These are phyloP conservation scores for Fusarium sp. DNA, from an alignment of 2,329 filamentous ascomycete species.

Conservation along the genomic window DNA sequence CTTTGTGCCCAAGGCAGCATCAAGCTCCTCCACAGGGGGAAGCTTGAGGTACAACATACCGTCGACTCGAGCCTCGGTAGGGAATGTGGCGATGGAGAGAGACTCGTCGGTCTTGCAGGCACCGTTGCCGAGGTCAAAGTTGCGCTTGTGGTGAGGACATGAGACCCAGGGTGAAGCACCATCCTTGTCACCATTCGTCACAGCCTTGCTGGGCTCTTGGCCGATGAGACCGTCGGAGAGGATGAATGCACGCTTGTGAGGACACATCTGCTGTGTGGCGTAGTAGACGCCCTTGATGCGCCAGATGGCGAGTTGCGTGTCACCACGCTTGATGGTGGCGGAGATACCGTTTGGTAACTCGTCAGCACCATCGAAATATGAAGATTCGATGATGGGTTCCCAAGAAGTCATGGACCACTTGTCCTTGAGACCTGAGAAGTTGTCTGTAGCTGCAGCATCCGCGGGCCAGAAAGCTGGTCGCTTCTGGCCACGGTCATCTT, in stretches of 20 bases:
- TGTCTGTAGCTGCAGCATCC: conserved; percentile 70
- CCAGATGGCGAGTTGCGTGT: conserved; percentile 90
- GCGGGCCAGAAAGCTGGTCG: conserved; percentile 83
- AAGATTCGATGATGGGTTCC: conserved; percentile 80
- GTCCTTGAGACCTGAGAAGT: conserved; percentile 74
- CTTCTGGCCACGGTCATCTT: conserved; percentile 76
- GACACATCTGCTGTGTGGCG: conserved; percentile 93
- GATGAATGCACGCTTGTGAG: conserved; percentile 91
- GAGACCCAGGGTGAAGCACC: conserved; percentile 75
- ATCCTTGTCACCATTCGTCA: conserved; percentile 39
- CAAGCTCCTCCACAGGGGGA: conserved; percentile 83
- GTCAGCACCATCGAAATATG: conserved; percentile 72
- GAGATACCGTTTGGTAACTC: conserved; percentile 77
- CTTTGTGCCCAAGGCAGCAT: conserved; percentile 79
- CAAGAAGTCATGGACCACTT: conserved; percentile 73
- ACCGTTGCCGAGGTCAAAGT: conserved; percentile 80
- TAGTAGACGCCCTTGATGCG: conserved; percentile 84
- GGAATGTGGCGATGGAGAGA: conserved; percentile 85
- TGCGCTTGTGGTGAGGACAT: conserved; percentile 90
- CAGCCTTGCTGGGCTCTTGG: conserved; percentile 58
- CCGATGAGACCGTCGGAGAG: conserved; percentile 87
- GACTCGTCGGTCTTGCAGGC: conserved; percentile 78
- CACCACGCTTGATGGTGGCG: conserved; percentile 83
- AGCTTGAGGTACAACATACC: conserved; percentile 84
- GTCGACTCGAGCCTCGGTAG: conserved; percentile 76